These are phyloP conservation scores for Mycena crocata DNA, from an alignment of 768 basidiomycete species.

Conservation along the genomic window DNA sequence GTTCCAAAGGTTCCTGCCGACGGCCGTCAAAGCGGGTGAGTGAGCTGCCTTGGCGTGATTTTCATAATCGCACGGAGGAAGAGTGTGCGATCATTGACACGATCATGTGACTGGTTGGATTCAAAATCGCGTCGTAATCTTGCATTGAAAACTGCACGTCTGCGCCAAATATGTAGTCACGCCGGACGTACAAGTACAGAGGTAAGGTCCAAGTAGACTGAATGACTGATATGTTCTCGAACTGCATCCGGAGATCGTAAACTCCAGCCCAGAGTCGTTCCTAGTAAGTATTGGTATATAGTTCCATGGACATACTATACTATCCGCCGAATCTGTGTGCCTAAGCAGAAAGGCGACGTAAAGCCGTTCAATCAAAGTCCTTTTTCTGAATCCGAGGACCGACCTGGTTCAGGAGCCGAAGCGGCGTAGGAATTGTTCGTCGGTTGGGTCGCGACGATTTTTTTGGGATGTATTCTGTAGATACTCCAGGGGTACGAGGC, in stretches of 20 bases:
- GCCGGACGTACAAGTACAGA: too few relatives aligned
- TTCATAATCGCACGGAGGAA: too few relatives aligned
- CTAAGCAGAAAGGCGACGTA: not conserved
- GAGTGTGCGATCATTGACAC: not conserved
- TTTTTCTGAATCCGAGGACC: not conserved
- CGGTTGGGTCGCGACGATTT: constrained; percentile 55
- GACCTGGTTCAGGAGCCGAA: constrained; percentile 42
- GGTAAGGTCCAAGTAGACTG: constrained; percentile 11
- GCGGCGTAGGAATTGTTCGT: constrained; percentile 58
- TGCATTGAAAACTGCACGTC: not conserved
- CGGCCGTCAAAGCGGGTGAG: not conserved
- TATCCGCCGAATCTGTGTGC: constrained; percentile 8
- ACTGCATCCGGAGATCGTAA: constrained; percentile 6
- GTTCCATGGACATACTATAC: constrained; percentile 5
- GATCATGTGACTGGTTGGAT: constrained; percentile 15
- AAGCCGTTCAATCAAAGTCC: not conserved
- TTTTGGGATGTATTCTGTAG: constrained; percentile 51
- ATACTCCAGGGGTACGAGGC: constrained; percentile 56
- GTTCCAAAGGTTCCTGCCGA: too few relatives aligned
- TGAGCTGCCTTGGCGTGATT: too few relatives aligned
- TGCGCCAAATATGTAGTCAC: too few relatives aligned
- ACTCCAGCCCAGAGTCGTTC: not conserved
- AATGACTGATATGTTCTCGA: constrained; percentile 9
- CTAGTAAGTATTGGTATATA: constrained; percentile 7
- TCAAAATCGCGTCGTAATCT: constrained; percentile 3